Base-by-base conservation (phyloP, 2,329 filamentous ascomycete genomes). In the Penicillium sp. region DNA sequence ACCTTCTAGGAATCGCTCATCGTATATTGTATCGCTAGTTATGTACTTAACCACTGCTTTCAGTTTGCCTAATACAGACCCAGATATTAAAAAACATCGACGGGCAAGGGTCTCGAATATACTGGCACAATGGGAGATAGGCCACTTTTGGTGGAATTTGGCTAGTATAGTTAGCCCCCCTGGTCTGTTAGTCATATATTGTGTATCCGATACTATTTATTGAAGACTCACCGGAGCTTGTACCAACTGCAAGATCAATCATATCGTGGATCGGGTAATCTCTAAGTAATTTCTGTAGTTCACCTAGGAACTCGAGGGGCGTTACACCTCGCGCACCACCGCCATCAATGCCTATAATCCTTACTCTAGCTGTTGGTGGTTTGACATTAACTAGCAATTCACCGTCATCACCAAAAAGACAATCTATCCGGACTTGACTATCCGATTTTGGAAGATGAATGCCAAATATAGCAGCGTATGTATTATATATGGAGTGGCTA, bases 11-110 rank as follows among this genome's bases (percentile, higher is more conserved):
- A 45, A 29, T 31, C 49, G 23, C 45, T 60, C 45, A 36, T 57
- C 39, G 39, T 60, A 60, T 6, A 60, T 54, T 33, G 53, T 39
- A 42, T 60, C 53, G 36, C 43, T 57, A 21, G 44, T 51, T n/a
- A 44, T 27, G 13, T 60, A 60, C 4, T 60, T 54, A 13, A 60
- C n/a, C 12, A 38, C 58, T 12, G 50, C 42, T 45, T 44, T 57
- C 5, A 60, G 19, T 15, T 31, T 6, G 5, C 49, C 53, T 17
- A 60, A 36, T 15, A 51, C 23, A 15, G 53, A 57, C 8, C 51
- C 38, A 47, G 44, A 47, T 4, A n/a, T 47, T 47, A 10, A 47
- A 8, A 47, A 47, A 33, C 10, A 47, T 33, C 15, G 53, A 52
- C n/a, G 31, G 25, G 58, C 45, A 33, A 60, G 44, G 4, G 49